Conservation (phyloP, 352 stramenopile species). For the Globisporangium canariense region DNA sequence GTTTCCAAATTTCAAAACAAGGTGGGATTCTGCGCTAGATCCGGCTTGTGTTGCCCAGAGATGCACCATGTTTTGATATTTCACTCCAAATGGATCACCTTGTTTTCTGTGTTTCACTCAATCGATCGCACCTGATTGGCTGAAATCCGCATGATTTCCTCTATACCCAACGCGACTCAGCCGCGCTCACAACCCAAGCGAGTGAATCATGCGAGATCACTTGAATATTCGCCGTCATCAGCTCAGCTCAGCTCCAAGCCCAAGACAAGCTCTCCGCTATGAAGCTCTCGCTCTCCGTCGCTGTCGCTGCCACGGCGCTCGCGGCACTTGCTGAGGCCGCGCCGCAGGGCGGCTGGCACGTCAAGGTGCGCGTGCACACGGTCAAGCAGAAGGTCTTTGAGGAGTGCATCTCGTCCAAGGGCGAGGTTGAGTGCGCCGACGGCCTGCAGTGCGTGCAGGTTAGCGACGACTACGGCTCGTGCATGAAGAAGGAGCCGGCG, state of each 20-base stretch:
- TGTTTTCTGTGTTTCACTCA: background rate
- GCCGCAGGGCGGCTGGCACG: slow-evolving; percentile 3
- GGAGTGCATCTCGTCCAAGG: background rate
- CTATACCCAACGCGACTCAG: no score
- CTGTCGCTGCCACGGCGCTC: background rate
- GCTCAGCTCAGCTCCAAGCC: background rate
- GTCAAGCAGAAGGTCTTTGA: slow-evolving; percentile 6
- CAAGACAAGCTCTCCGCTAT: background rate
- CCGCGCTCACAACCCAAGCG: no score
- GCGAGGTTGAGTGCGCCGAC: slow-evolving; percentile 3
- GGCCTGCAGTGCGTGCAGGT: slow-evolving; percentile 8
- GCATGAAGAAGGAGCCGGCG: slow-evolving; percentile 12
- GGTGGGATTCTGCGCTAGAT: background rate
- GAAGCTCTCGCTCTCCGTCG: slow-evolving; percentile 7
- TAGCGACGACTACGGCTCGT: slow-evolving; percentile 5
- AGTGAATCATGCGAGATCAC: background rate
- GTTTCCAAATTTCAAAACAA: background rate
- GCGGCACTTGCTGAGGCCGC: background rate
- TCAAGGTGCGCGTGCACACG: slow-evolving; percentile 14
- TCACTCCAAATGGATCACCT: background rate
- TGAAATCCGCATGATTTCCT: no score
- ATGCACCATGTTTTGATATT: background rate
- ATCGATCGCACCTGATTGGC: no score
- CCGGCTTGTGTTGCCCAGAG: no score
- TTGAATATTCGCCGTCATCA: background rate